These are phyloP conservation scores for Cadophora sp. DNA, from an alignment of 2,329 filamentous ascomycete species.

Conservation along the genomic window DNA sequence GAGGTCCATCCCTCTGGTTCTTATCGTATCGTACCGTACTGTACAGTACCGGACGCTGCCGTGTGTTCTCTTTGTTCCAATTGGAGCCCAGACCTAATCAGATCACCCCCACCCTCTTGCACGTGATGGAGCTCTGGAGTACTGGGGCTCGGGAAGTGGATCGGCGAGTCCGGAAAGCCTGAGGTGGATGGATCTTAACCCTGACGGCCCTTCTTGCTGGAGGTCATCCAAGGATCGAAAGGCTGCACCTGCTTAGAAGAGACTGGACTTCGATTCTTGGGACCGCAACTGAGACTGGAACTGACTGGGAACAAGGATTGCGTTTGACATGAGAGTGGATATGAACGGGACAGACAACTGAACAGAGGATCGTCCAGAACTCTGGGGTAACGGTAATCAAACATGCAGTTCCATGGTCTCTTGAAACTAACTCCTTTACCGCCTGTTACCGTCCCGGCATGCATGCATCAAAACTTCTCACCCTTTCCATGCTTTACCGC, in stretches of 20 bases:
- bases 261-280: conserved; percentile 1
- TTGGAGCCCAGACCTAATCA: not conserved
- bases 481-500: not conserved
- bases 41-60: not conserved
- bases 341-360: not conserved
- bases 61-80: conserved; percentile 3
- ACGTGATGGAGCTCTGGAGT: not conserved
- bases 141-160: not conserved
- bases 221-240: not conserved
- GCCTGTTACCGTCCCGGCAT: not conserved
- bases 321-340: not conserved
- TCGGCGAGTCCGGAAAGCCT: conserved; percentile 6
- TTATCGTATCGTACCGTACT: not conserved
- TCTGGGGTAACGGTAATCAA: not conserved
- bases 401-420: not conserved
- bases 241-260: conserved; percentile 14
- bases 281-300: not conserved
- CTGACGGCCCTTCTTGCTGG: not conserved
- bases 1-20: conserved; percentile 7
- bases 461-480: too few species aligned
- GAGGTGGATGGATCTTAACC: not conserved
- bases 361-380: not conserved
- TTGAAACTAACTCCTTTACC: not conserved
- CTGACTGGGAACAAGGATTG: not conserved
- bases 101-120: conserved; percentile 2